Base-by-base conservation (phyloP, 148 eudicot species). In the Fagopyrum esculentum region DNA sequence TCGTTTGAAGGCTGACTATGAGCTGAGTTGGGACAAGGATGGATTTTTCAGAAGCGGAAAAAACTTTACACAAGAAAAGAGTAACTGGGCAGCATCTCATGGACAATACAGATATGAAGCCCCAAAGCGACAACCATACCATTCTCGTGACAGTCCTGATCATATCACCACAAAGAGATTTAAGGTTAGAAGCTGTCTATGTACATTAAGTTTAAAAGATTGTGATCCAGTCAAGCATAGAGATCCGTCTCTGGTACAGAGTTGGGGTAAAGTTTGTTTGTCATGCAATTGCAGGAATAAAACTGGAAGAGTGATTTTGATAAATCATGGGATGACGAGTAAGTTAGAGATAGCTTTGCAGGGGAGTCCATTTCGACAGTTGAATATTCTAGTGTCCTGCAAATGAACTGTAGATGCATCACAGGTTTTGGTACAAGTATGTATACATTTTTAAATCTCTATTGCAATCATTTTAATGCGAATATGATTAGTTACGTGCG, bases 1-100 rank as follows among this genome's bases (percentile, higher is more conserved):
- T 59, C 96, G 87, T 13, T 74, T 93, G 80, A 89, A 81, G 78
- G 93, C 96, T 81, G 96, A 93, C 81, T 90, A 87, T 83, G 98
- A 86, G 72, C 89, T 90, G 76, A 89, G 84, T 26, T 93, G 90
- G 91, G 96, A 90, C 77, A 89, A 84, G 76, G 96, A 86, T 77
- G 87, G 84, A 6, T 86, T 77, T 74, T 90, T 87, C 72, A 69
- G 77, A 79, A 79, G 79, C 78, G 73, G 85, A 71, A 87, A 83
- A 74, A 81, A 77, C 64, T 74, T 54, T 56, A 46, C 72, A 78
- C 84, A 80, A 52, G 89, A 83, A 68, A 83, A 79, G 35, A 81
- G 74, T 47, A 72, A 77, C 74, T 81, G 84, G 78, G 77, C 73
- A 60, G 49, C 29, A 35, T 78, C 74, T 47, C 45, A 75, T 26